Conservation (phyloP, 306 rosid species). For the Vicia sativa region DNA sequence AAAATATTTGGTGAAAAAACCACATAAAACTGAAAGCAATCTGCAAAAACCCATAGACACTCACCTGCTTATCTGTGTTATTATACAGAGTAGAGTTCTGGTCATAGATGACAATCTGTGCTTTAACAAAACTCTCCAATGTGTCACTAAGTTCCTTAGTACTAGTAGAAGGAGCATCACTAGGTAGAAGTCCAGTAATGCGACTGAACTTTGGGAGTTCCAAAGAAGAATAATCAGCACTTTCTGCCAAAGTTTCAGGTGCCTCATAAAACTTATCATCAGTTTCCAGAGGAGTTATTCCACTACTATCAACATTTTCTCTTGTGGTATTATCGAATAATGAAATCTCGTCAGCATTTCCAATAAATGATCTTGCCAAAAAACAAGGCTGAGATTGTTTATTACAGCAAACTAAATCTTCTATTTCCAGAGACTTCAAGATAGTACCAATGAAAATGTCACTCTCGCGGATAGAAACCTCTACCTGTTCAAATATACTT, state of each 20-base stretch:
- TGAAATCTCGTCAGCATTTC: slow-evolving; percentile 53
- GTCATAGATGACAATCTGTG: slow-evolving; percentile 75
- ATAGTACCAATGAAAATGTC: slow-evolving; percentile 87
- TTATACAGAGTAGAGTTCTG: slow-evolving; percentile 76
- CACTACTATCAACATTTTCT: slow-evolving; percentile 49
- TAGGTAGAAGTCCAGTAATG: slow-evolving; percentile 78
- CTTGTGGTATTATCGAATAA: slow-evolving; percentile 44
- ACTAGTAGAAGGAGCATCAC: slow-evolving; percentile 47
- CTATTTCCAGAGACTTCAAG: slow-evolving; percentile 92
- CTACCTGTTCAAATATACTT: slow-evolving; percentile 66
- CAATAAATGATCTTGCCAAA: slow-evolving; percentile 87
- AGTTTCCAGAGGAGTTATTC: slow-evolving; percentile 49
- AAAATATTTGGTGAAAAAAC: slow-evolving; percentile 28
- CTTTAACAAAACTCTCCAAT: slow-evolving; percentile 85
- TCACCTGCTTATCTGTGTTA: slow-evolving; percentile 77
- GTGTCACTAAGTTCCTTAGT: slow-evolving; percentile 50
- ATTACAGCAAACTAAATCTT: slow-evolving; percentile 73
- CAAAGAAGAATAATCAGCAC: slow-evolving; percentile 45
- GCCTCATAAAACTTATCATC: slow-evolving; percentile 94
- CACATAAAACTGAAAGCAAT: slow-evolving; percentile 26
- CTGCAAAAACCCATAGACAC: slow-evolving; percentile 37
- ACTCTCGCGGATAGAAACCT: slow-evolving; percentile 70
- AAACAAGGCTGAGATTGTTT: slow-evolving; percentile 59
- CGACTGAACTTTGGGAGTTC: slow-evolving; percentile 68
- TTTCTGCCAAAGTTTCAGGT: slow-evolving; percentile 72